A percentile compares a stretch with the other conserved stretches of the same genome.
Conservation (phyloP, 345 rosid species). For the Populus davidiana region DNA sequence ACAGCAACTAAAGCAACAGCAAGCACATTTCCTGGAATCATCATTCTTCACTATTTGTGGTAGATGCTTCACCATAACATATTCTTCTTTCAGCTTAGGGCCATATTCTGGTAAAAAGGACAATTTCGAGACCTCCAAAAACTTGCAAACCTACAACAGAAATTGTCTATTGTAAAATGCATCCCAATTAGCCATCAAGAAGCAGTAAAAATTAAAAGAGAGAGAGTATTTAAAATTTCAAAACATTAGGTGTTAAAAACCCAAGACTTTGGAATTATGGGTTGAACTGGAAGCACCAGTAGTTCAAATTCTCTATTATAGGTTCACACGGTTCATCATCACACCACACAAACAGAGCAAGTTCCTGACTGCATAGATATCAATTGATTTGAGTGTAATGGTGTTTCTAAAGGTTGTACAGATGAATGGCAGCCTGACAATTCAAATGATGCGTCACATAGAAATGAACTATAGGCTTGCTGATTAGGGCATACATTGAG, state of each 20-base stretch:
- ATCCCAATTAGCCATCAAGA: not conserved
- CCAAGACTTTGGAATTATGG: not conserved
- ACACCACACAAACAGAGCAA: not conserved
- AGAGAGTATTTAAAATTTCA: not conserved
- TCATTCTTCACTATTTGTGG: conserved; percentile 60
- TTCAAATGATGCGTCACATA: not conserved
- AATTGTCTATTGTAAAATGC: conserved; percentile 17
- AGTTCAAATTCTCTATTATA: not conserved
- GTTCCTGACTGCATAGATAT: not conserved
- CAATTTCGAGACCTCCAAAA: conserved; percentile 93
- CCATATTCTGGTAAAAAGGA: conserved; percentile 96
- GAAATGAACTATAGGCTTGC: not conserved
- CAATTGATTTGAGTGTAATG: not conserved
- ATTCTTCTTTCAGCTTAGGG: conserved; percentile 93
- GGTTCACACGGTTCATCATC: conserved; percentile 1
- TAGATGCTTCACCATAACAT: conserved; percentile 86
- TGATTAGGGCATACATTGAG: not conserved
- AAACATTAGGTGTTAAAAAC: not conserved
- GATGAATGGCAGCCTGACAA: not conserved
- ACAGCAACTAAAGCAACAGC: conserved; percentile 81
- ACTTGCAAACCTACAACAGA: conserved; percentile 84
- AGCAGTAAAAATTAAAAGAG: not conserved
- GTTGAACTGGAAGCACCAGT: not conserved
- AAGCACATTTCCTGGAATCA: conserved; percentile 61
- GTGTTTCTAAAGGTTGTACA: not conserved